A percentile compares a stretch with the other conserved stretches of the same genome.
Conservation (phyloP, 495 filamentous ascomycete species). For the Aspergillus ellipticus region DNA sequence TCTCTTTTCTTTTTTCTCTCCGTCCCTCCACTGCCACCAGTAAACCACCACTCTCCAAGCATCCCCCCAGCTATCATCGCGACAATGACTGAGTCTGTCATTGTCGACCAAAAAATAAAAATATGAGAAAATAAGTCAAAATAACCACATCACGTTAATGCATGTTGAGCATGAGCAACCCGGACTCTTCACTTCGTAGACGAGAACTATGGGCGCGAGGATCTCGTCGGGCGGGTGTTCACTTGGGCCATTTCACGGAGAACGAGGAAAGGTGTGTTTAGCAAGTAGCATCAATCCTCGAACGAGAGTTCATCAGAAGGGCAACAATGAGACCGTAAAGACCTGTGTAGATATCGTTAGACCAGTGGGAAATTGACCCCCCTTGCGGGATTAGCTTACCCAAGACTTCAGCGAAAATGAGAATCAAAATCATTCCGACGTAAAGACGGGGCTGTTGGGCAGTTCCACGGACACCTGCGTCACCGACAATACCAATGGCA, state of each 20-base stretch:
- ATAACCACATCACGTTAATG: slow-evolving; percentile 3
- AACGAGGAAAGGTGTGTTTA: slow-evolving; percentile 22
- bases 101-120: background rate
- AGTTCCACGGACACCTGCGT: slow-evolving; percentile 96
- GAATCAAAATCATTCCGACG: slow-evolving; percentile 99
- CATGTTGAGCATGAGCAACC: slow-evolving; percentile 1
- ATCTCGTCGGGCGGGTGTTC: slow-evolving; percentile 6
- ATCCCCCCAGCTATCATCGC: background rate
- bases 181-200: slow-evolving; percentile 7
- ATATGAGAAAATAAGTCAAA: background rate
- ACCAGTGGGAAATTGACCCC: background rate
- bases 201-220: slow-evolving; percentile 1
- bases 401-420: slow-evolving; percentile 99
- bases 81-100: background rate
- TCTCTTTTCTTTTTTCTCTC: background rate
- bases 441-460: slow-evolving; percentile 96
- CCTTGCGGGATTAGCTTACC: slow-evolving; percentile 50
- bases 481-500: slow-evolving; percentile 98
- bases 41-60: background rate
- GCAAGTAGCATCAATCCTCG: slow-evolving; percentile 30
- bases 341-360: slow-evolving; percentile 45
- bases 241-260: slow-evolving; percentile 11
- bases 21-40: background rate
- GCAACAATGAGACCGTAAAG: slow-evolving; percentile 98
- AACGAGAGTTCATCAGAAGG: slow-evolving; percentile 91